These are phyloP conservation scores for Biscogniauxia marginata DNA, from an alignment of 2,329 filamentous ascomycete species.

Conservation along the genomic window DNA sequence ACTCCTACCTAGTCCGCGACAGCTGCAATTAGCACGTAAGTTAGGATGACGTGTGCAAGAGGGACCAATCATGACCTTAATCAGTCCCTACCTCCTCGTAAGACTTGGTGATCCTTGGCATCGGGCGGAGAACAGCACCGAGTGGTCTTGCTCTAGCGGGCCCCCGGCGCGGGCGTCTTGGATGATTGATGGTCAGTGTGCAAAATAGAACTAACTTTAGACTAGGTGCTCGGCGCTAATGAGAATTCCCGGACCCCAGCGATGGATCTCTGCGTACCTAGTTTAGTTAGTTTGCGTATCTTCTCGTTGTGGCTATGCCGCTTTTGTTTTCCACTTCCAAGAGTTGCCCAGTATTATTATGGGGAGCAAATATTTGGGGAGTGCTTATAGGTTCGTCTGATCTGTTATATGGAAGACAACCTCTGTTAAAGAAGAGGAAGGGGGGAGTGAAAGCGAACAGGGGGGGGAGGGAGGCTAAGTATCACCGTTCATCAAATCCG, in stretches of 20 bases:
- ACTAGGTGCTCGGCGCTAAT: background rate
- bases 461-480: slow-evolving; percentile 7
- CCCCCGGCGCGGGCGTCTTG: background rate
- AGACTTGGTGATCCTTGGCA: slow-evolving; percentile 1
- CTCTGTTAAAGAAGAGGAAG: background rate
- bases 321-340: background rate
- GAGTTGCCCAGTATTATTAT: background rate
- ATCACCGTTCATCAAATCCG: background rate
- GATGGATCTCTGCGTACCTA: background rate
- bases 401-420: slow-evolving; percentile 1
- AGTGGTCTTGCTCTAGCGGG: background rate
- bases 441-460: background rate
- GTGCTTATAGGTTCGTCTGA: background rate
- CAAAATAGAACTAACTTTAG: background rate
- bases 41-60: slow-evolving; percentile 18
- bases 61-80: background rate
- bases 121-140: background rate
- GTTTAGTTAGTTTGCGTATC: background rate
- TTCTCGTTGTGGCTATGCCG: background rate
- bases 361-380: slow-evolving; percentile 12
- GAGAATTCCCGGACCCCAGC: background rate
- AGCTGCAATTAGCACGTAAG: slow-evolving; percentile 9
- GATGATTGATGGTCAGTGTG: background rate
- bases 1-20: slow-evolving; percentile 8
- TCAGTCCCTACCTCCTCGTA: slow-evolving; percentile 2